phyloP scores from a whole-genome alignment of 1,139 yeast genomes.

The Geotrichum citri-aurantii region DNA sequence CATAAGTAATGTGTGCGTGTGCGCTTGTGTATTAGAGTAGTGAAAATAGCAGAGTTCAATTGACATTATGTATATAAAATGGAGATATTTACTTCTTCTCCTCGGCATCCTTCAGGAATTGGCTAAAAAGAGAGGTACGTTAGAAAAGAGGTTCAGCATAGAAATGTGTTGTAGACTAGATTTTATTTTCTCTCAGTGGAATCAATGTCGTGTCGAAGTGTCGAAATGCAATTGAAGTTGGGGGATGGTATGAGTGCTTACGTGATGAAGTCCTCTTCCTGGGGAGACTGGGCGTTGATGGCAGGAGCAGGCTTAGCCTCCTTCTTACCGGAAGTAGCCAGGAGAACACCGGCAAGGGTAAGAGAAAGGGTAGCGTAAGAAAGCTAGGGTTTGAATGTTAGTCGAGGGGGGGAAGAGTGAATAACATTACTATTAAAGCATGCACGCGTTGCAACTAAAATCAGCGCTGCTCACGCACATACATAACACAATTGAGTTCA shows the following conservation, averaged over 20 bases:
- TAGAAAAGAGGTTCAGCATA: neutral
- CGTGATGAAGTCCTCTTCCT: constrained; percentile 76
- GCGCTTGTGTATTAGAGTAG: neutral
- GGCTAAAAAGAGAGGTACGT: constrained; percentile 1
- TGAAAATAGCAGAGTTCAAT: neutral
- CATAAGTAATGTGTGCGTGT: neutral
- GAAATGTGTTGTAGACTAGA: too few relatives aligned
- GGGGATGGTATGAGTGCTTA: constrained; percentile 25
- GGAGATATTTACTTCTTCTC: constrained; percentile 18
- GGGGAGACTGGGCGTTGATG: constrained; percentile 72
- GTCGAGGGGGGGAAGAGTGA: neutral
- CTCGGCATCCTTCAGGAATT: constrained; percentile 15
- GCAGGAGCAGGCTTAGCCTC: constrained; percentile 57
- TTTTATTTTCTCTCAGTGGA: too few relatives aligned
- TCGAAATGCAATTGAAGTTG: neutral
- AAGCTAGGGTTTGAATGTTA: constrained; percentile 25
- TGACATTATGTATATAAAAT: neutral
- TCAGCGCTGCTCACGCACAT: too few relatives aligned
- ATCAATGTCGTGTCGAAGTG: neutral
- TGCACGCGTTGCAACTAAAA: neutral
- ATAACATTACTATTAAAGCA: neutral
- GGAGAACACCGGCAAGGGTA: constrained; percentile 29
- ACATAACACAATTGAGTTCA: constrained; percentile 20
- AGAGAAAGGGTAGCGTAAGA: constrained; percentile 36
- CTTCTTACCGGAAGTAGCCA: constrained; percentile 33